Evolutionary conservation across 805 yeast genomes (phyloP).

Genomic region (Lipomyces starkeyi): DNA sequence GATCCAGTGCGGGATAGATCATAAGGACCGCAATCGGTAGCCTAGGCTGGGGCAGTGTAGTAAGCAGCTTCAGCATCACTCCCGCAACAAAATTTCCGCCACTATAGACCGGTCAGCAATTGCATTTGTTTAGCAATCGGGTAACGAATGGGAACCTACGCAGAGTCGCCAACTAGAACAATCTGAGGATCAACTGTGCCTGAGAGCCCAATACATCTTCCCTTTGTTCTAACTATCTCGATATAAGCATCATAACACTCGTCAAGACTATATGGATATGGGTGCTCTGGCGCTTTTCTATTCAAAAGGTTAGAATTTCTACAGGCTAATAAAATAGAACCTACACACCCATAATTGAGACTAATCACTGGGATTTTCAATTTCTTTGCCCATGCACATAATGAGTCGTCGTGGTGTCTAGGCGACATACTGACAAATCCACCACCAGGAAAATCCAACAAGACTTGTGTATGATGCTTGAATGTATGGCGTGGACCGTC

Average conservation of each 20-base stretch:
- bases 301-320: constrained; percentile 4
- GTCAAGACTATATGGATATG: constrained; percentile 42
- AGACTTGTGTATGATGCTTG: constrained; percentile 35
- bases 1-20: constrained; percentile 43
- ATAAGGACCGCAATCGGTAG: constrained; percentile 41
- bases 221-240: constrained; percentile 38
- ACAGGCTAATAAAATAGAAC: background rate
- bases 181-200: constrained; percentile 38
- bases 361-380: constrained; percentile 37
- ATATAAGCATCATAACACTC: constrained; percentile 42
- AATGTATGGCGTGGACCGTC: constrained; percentile 42
- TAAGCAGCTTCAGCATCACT: constrained; percentile 36
- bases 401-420: constrained; percentile 40
- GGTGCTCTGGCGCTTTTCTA: constrained; percentile 43
- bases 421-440: constrained; percentile 44
- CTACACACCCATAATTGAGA: constrained; percentile 37
- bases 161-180: constrained; percentile 42
- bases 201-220: constrained; percentile 41
- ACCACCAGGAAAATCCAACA: constrained; percentile 43
- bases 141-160: constrained; percentile 26
- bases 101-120: constrained; percentile 15
- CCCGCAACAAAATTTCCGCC: constrained; percentile 43
- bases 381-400: constrained; percentile 39
- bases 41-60: constrained; percentile 17
- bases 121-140: background rate